These are phyloP conservation scores for Aquilaria sinensis DNA, from an alignment of 345 rosid genomes.

Conservation along the genomic window DNA sequence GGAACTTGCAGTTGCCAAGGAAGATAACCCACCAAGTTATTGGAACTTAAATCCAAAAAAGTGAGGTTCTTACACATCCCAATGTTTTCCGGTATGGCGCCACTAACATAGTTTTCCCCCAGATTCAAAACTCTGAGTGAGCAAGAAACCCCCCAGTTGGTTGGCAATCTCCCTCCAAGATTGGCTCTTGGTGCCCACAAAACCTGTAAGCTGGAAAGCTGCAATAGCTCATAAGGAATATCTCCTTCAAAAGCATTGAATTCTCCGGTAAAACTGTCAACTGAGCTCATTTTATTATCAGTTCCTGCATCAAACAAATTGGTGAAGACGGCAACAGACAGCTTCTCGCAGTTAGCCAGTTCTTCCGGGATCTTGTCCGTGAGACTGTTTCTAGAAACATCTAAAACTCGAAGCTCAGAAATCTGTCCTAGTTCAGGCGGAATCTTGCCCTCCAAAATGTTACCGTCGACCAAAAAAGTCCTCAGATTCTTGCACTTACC, in stretches of 20 bases:
- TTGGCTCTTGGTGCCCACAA: slow-evolving; percentile 74
- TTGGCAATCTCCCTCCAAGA: slow-evolving; percentile 48
- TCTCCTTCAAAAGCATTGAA: slow-evolving; percentile 54
- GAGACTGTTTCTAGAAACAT: slow-evolving; percentile 57
- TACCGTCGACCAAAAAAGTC: slow-evolving; percentile 50
- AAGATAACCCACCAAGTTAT: slow-evolving; percentile 39
- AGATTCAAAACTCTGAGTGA: slow-evolving; percentile 45
- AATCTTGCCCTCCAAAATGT: slow-evolving; percentile 42
- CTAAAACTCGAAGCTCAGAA: slow-evolving; percentile 47
- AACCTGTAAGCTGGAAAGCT: slow-evolving; percentile 37
- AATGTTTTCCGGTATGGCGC: slow-evolving; percentile 31
- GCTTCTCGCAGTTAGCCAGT: slow-evolving; percentile 35
- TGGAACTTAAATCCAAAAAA: slow-evolving; percentile 59
- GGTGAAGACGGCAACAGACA: slow-evolving; percentile 44
- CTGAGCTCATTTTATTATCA: slow-evolving; percentile 6
- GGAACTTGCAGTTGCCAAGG: slow-evolving; percentile 42
- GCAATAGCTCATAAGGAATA: slow-evolving; percentile 33
- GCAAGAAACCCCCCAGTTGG: slow-evolving; percentile 36
- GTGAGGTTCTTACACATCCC: slow-evolving; percentile 43
- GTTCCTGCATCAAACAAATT: slow-evolving; percentile 28
- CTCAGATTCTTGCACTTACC: slow-evolving; percentile 40
- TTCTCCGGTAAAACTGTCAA: slow-evolving; percentile 31
- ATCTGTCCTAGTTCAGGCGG: slow-evolving; percentile 50
- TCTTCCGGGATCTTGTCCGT: slow-evolving; percentile 43
- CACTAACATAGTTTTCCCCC: slow-evolving; percentile 41